Conservation (phyloP, 2,329 filamentous ascomycete species). For the Trichoderma sp. region DNA sequence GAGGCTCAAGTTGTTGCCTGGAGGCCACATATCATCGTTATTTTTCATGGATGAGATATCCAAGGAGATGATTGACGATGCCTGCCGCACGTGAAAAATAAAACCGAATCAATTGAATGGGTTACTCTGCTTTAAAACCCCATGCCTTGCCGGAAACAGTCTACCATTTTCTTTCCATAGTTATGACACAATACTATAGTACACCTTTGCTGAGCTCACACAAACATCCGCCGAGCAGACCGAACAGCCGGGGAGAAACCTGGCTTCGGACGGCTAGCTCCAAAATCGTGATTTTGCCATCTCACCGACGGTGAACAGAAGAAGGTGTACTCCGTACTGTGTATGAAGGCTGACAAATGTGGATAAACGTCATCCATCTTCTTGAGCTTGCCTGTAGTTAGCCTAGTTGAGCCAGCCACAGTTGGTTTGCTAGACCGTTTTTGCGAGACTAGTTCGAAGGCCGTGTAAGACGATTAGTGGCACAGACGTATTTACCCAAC, state of each 20-base stretch:
- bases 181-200: neutral
- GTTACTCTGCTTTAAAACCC: no score
- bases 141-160: neutral
- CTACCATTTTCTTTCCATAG: neutral
- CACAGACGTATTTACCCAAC: neutral
- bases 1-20: constrained; percentile 20
- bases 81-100: neutral
- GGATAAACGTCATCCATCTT: neutral
- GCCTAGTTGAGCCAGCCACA: neutral
- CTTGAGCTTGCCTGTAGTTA: neutral
- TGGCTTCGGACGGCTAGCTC: neutral
- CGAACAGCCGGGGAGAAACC: neutral
- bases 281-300: neutral
- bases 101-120: neutral
- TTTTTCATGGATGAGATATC: constrained; percentile 26
- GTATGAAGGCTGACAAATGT: neutral
- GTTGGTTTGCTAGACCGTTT: neutral
- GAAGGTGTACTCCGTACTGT: no score
- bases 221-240: neutral
- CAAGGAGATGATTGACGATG: constrained; percentile 14
- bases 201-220: neutral
- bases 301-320: neutral
- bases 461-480: neutral
- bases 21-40: constrained; percentile 24
- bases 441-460: no score